Percentiles rank a stretch among this genome's conserved stretches.
These are phyloP conservation scores for Geotrichum restrictum DNA, from an alignment of 1,139 yeast genomes.

Conservation along the genomic window DNA sequence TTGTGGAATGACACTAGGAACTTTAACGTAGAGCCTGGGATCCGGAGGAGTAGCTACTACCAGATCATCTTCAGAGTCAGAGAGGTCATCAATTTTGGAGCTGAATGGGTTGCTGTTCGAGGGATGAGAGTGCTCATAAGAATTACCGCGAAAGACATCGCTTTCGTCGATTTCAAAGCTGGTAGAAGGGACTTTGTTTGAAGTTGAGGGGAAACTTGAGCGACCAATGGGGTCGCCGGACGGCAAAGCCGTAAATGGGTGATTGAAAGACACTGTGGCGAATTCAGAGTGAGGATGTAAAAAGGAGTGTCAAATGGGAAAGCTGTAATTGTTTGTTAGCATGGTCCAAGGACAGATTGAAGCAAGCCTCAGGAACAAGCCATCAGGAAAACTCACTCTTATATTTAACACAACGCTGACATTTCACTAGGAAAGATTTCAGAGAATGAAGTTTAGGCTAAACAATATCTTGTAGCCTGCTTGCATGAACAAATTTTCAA, in stretches of 20 bases:
- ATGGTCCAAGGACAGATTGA: not conserved
- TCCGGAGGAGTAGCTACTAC: slow-evolving; percentile 5
- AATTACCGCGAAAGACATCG: not conserved
- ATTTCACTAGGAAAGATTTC: not conserved
- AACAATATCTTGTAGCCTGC: not conserved
- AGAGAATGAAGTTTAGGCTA: not conserved
- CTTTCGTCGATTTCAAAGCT: slow-evolving; percentile 27
- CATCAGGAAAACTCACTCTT: not conserved
- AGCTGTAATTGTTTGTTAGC: not conserved
- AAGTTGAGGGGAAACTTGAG: not conserved
- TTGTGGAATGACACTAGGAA: slow-evolving; percentile 26
- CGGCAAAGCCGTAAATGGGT: slow-evolving; percentile 10
- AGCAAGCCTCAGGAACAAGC: not conserved
- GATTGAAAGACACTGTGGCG: slow-evolving; percentile 10
- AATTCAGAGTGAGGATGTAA: not conserved
- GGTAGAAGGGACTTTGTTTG: slow-evolving; percentile 3
- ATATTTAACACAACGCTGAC: not conserved
- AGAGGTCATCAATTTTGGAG: not conserved
- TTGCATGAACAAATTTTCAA: not conserved
- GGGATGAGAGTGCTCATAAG: not conserved
- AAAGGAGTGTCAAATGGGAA: too few relatives aligned
- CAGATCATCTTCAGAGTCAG: slow-evolving; percentile 15
- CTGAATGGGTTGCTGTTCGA: not conserved
- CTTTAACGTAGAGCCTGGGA: slow-evolving; percentile 3
- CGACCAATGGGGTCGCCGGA: slow-evolving; percentile 6